Base-by-base conservation (phyloP, 2,329 filamentous ascomycete genomes). In the Cyclaneusma minus region DNA sequence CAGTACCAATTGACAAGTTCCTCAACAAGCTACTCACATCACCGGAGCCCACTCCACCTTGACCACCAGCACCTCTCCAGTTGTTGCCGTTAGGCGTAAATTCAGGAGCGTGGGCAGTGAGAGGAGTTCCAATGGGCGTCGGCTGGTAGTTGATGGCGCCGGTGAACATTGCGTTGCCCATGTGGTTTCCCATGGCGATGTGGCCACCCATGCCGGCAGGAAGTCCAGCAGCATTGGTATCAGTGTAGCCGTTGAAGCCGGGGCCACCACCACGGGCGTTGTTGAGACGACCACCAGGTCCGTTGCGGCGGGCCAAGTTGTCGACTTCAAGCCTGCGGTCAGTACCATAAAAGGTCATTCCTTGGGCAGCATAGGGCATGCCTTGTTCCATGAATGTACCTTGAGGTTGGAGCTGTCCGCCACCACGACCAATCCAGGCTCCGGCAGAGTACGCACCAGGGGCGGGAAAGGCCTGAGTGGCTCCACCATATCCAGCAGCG, bases 21-120 rank as follows among this genome's bases (percentile, higher is more conserved):
- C 11, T 11, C 8, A 11, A 8, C 18, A 20, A 8, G 18, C 8
- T 20, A 20, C 11, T 11, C 8, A 20, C 8, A 20, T 20, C 29
- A 17, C 23, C 14, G 35, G 19, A n/a, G n/a, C n/a, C n/a, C 48
- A 38, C 32, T 40, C 33, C 54, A 54, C 44, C 49, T 25, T 32
- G 36, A 29, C 44, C 47, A 28, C 44, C 50, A 14, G 55, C 53
- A 27, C 29, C n/a, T n/a, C n/a, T n/a, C n/a, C n/a, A n/a, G n/a
- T n/a, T n/a, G n/a, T n/a, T n/a, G n/a, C n/a, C 44, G 16, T 40
- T 28, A 4, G 70, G 65, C 8, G 70, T 80, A 39, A 84, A 84
- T 44, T 84, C 78, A 4, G 68, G 73, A 14, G 77, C 78, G 37
- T 79, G 70, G 8, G 78, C 75, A 11, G 78, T 82, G 21, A 84